phyloP scores from a whole-genome alignment of 306 rosid genomes.

The Malus asiatica region DNA sequence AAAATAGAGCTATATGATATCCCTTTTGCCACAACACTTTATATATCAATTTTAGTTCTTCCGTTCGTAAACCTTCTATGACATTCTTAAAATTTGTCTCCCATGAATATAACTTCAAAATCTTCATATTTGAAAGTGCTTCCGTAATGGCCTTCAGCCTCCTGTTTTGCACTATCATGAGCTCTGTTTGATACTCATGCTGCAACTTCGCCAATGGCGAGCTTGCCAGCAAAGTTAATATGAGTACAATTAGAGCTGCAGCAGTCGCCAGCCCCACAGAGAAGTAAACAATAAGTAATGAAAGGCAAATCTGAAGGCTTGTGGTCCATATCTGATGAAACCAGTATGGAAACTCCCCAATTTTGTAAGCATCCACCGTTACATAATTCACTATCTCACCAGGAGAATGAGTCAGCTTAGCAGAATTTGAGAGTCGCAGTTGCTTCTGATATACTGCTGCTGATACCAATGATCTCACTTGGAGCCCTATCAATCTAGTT shows the following conservation, averaged over 20 bases:
- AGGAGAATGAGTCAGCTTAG: constrained; percentile 14
- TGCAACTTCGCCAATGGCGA: constrained; percentile 23
- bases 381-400: constrained; percentile 27
- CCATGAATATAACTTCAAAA: constrained; percentile 32
- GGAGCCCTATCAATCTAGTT: constrained; percentile 18
- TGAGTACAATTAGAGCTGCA: constrained; percentile 17
- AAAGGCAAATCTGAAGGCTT: constrained; percentile 15
- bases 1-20: constrained; percentile 7
- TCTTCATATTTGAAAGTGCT: constrained; percentile 27
- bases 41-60: constrained; percentile 11
- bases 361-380: constrained; percentile 16
- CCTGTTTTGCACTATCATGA: constrained; percentile 18
- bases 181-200: constrained; percentile 14
- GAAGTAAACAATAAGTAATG: constrained; percentile 14
- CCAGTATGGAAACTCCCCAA: constrained; percentile 21
- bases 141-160: constrained; percentile 20
- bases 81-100: constrained; percentile 20
- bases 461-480: constrained; percentile 20
- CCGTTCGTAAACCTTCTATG: constrained; percentile 15
- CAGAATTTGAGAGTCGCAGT: constrained; percentile 15
- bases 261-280: constrained; percentile 20
- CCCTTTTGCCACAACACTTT: constrained; percentile 10
- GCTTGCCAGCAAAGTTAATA: constrained; percentile 9
- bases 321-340: constrained; percentile 30
- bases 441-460: constrained; percentile 26